Percentiles rank a stretch among this genome's conserved stretches.
phyloP scores from a whole-genome alignment of 768 basidiomycete species.

The Sporobolomyces phaffii region DNA sequence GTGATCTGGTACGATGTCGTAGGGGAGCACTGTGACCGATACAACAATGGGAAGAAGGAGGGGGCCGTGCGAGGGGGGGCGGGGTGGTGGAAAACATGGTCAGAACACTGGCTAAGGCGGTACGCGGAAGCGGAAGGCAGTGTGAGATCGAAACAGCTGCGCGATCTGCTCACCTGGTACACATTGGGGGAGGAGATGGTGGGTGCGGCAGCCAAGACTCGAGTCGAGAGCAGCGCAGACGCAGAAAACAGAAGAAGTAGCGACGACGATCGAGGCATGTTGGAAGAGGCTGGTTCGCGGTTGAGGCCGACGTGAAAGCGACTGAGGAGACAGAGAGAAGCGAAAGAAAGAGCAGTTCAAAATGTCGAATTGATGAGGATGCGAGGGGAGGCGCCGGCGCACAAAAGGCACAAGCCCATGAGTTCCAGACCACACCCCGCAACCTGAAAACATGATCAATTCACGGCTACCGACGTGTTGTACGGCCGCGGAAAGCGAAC shows the following conservation, averaged over 20 bases:
- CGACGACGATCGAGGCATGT: background rate
- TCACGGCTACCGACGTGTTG: too few relatives aligned
- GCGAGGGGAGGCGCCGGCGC: too few relatives aligned
- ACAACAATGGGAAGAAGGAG: background rate
- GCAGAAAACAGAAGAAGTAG: background rate
- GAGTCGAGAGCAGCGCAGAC: background rate
- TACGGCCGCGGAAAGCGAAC: too few relatives aligned
- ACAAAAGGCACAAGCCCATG: too few relatives aligned
- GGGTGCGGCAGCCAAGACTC: background rate
- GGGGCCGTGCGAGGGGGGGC: background rate
- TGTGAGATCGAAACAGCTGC: background rate
- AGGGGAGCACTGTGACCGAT: background rate
- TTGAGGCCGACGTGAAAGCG: background rate
- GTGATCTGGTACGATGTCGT: constrained; percentile 8
- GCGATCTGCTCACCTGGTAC: background rate
- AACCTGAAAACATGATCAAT: too few relatives aligned
- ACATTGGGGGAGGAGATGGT: constrained; percentile 10
- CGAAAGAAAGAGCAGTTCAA: background rate
- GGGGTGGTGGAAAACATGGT: background rate
- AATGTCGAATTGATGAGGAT: background rate
- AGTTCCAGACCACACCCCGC: background rate
- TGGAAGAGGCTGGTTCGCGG: background rate
- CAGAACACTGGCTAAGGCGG: too few relatives aligned
- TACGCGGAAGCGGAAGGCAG: too few relatives aligned
- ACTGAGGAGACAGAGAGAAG: background rate